Evolutionary conservation across 106 monocot species (phyloP).

Genomic region (Dendrobium huoshanense): DNA sequence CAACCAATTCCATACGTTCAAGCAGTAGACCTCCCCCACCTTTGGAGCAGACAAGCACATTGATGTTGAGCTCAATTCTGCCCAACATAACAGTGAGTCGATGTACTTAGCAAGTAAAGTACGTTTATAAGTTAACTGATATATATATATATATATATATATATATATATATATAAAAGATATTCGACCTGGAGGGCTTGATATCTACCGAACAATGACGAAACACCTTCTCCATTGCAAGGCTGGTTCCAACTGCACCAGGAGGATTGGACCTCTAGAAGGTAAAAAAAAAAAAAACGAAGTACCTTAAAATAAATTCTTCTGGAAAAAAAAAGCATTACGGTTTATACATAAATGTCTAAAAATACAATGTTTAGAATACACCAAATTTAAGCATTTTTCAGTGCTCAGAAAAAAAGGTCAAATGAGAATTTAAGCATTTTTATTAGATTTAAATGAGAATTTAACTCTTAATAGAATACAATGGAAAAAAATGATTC

Average conservation of each 20-base stretch:
- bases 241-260: slow-evolving; percentile 82
- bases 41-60: slow-evolving; percentile 89
- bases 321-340: not conserved
- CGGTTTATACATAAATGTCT: not conserved
- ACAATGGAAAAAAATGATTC: too few species aligned
- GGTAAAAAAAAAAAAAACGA: not conserved
- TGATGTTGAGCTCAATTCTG: slow-evolving; percentile 47
- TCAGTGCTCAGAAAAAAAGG: not conserved
- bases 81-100: not conserved
- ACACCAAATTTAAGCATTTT: not conserved
- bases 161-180: not conserved
- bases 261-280: slow-evolving; percentile 67
- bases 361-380: not conserved
- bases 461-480: too few species aligned
- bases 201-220: slow-evolving; percentile 51
- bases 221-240: slow-evolving; percentile 91
- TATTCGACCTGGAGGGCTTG: slow-evolving; percentile 50
- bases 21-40: slow-evolving; percentile 87
- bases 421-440: not conserved
- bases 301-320: not conserved
- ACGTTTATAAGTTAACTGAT: not conserved
- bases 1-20: slow-evolving; percentile 89
- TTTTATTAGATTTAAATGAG: too few species aligned
- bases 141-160: not conserved
- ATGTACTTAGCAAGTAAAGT: not conserved